phyloP scores from a whole-genome alignment of 192 early-diverging fungal species.

The Backusella tarrabulga region DNA sequence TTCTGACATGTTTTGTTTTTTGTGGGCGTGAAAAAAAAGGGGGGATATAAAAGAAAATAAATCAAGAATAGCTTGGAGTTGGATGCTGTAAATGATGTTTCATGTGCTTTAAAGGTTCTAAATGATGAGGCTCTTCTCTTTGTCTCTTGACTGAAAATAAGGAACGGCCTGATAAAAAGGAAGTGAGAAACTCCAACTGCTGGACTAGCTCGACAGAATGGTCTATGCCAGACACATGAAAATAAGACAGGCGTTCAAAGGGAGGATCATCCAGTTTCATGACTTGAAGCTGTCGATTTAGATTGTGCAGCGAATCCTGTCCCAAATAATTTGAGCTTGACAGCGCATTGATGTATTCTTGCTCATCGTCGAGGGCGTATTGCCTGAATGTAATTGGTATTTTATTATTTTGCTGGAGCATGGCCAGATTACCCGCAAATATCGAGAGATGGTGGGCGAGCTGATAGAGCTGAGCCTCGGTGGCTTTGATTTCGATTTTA shows the following conservation, averaged over 20 bases:
- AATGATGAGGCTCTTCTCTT: not conserved
- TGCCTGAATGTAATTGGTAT: slow-evolving; percentile 31
- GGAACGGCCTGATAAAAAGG: slow-evolving; percentile 8
- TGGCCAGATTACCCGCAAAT: slow-evolving; percentile 29
- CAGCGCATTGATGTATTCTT: not conserved
- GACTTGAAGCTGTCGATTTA: not conserved
- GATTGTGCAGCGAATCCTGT: slow-evolving; percentile 11
- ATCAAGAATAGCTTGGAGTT: not conserved
- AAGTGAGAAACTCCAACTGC: slow-evolving; percentile 10
- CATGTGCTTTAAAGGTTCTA: not conserved
- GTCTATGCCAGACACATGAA: not conserved
- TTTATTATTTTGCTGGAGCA: slow-evolving; percentile 20
- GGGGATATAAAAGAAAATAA: not conserved
- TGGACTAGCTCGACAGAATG: not conserved
- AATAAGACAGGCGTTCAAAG: slow-evolving; percentile 7
- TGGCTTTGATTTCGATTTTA: slow-evolving; percentile 20
- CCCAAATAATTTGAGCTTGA: slow-evolving; percentile 8
- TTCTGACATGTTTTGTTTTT: not conserved
- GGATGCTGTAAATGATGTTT: slow-evolving; percentile 6
- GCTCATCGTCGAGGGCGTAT: slow-evolving; percentile 17
- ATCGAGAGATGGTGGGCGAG: slow-evolving; percentile 21
- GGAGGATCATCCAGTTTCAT: slow-evolving; percentile 22
- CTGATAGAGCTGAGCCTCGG: not conserved
- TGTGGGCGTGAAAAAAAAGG: not conserved
- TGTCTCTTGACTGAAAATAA: not conserved